Evolutionary conservation across 78 protist species (phyloP), one percentile per base, ranked within the genome.

Genomic region (Dictyostelium purpureum): DNA sequence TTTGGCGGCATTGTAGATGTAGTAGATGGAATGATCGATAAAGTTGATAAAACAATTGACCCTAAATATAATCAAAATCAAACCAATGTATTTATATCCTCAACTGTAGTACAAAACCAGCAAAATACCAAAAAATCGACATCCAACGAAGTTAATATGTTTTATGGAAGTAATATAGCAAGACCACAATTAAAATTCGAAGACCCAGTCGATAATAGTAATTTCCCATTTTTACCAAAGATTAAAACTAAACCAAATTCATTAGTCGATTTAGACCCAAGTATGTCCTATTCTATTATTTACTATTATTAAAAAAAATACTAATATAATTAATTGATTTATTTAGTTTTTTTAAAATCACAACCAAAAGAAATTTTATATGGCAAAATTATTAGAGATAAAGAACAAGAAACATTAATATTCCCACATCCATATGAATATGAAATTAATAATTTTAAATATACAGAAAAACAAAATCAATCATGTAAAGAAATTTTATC

Each of bases 211-310:
- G 94, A 96, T 57, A 96, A 96, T 80, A 70, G 89, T 21, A 80
- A 96, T 80, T 47, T 31, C 49, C 82, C 96, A 56, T 96, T 96
- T 70, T 56, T 90, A 14, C 98, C 98, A 76, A 81, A 76, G 51
- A 51, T 96, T 37, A 38, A 16, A n/a, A 9, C 37, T 37, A 96
- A 96, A 80, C 97, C 96, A 24, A 95, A 96, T 89, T 52, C 90
- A 56, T n/a, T 92, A 33, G 33, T 65, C 9, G 67, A 73, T 26
- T 73, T 57, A 11, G 71, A 51, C 28, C 37, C 59, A 42, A 31
- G 95, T 79, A 79, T 11, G 88, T 79, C 0, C 16, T 49, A 49
- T 49, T 49, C 10, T 59, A 21, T 21, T 59, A 19, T 28, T 31
- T 33, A 51, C 37, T 10, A 43, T 26, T 37, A 38, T 31, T 47